These are phyloP conservation scores for Ramaria sp. DNA, from an alignment of 768 basidiomycete species.

Conservation along the genomic window DNA sequence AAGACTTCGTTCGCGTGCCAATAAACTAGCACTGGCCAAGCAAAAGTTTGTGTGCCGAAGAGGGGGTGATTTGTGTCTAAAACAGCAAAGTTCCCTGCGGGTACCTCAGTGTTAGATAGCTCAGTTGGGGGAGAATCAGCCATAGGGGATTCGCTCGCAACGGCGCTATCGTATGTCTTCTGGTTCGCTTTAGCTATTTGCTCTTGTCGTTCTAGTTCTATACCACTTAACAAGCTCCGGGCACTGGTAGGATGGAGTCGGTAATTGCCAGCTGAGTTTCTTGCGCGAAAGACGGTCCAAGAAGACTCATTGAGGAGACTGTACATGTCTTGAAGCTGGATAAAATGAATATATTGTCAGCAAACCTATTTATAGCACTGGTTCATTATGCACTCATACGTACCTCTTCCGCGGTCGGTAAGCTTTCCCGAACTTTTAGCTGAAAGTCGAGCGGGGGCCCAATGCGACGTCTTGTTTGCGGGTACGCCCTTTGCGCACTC, in stretches of 20 bases:
- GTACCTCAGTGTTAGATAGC: neutral
- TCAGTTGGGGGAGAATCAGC: neutral
- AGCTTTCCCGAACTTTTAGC: neutral
- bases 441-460: neutral
- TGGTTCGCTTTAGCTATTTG: neutral
- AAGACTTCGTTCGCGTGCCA: neutral
- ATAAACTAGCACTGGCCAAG: neutral
- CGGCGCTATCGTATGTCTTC: neutral
- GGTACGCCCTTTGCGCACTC: neutral
- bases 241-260: slow-evolving; percentile 1
- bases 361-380: neutral
- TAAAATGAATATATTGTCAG: neutral
- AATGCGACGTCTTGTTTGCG: neutral
- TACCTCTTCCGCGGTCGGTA: slow-evolving; percentile 2
- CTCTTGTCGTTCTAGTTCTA: neutral
- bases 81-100: too few relatives aligned
- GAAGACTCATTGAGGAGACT: neutral
- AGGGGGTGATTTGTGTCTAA: neutral
- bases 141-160: too few relatives aligned
- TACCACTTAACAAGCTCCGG: neutral
- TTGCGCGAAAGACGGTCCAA: neutral
- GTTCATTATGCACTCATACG: neutral
- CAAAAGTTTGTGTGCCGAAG: slow-evolving; percentile 2
- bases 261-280: neutral
- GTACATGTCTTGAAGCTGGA: slow-evolving; percentile 3